Conservation (phyloP, 495 filamentous ascomycete genomes). For the Chaetomium fimeti region DNA sequence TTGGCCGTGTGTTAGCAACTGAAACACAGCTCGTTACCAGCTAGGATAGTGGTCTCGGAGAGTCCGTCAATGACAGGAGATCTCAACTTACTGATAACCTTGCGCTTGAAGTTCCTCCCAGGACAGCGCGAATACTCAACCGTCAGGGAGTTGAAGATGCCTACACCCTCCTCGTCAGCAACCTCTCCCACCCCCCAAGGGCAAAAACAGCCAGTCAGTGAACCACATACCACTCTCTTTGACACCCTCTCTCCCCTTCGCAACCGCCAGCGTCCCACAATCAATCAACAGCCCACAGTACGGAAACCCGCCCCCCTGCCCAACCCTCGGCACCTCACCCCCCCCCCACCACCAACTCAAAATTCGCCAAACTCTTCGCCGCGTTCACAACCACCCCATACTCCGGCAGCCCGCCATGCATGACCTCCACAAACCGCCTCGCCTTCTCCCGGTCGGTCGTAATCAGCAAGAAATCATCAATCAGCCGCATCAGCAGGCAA, state of each 20-base stretch:
- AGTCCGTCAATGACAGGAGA: background rate
- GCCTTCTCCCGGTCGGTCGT: conserved; percentile 66
- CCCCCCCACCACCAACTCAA: conserved; percentile 63
- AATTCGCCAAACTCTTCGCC: conserved; percentile 82
- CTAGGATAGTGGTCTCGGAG: conserved; percentile 28
- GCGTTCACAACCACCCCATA: conserved; percentile 80
- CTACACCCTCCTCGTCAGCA: conserved; percentile 25
- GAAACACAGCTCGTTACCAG: conserved; percentile 8
- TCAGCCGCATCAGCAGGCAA: conserved; percentile 71
- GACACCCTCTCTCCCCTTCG: conserved; percentile 32
- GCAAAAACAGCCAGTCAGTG: background rate
- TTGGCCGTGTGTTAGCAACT: conserved; percentile 10
- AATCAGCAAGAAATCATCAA: conserved; percentile 91
- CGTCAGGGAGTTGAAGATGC: conserved; percentile 64
- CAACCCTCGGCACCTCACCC: conserved; percentile 51
- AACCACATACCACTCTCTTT: conserved; percentile 32
- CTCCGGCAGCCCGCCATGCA: conserved; percentile 72
- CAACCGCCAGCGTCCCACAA: conserved; percentile 69
- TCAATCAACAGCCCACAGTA: conserved; percentile 85
- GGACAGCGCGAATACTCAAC: conserved; percentile 69
- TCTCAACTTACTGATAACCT: conserved; percentile 59
- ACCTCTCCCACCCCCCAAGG: background rate
- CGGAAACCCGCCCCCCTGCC: conserved; percentile 59
- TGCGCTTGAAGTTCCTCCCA: conserved; percentile 73
- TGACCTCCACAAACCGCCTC: conserved; percentile 65